Base-by-base conservation (phyloP, 2,329 filamentous ascomycete species). In the Claviceps sp. region DNA sequence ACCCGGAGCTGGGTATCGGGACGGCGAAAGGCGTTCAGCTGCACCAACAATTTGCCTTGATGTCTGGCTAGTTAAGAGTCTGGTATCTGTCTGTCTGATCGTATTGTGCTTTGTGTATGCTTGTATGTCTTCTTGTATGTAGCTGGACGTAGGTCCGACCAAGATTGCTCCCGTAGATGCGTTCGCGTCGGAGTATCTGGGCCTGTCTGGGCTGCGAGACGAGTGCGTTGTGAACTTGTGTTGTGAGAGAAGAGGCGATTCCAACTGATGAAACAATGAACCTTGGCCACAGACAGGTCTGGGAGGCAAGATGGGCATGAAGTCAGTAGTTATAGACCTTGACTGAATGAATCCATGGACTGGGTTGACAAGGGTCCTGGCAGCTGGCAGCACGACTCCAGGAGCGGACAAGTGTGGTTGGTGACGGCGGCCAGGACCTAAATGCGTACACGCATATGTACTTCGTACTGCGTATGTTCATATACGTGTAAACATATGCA, bases 201-300 rank as follows among this genome's bases (percentile, higher is more conserved):
- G 17, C 17, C 29, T 34, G 11, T 11, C 9, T 34, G 17, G 9
- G n/a, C 34, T 42, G 8, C 11, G 17, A 17, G 47, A 42, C 22
- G 47, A 23, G 34, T 22, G 38, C 14, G 37, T 17, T 7, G 16
- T 22, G 40, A 5, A 20, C 20, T 20, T 20, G 20, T 20, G 20
- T 20, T 7, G 22, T 22, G 40, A 5, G 9, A 16, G 11, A 26
- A 17, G 16, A 17, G 17, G 17, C 23, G 20, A 37, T 23, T 50
- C 6, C 42, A 45, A 49, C 47, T 45, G 39, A 34, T 29, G 51
- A 54, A 50, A 56, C 57, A 58, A 37, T 16, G 56, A n/a, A 45
- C 36, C 45, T 51, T 59, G 58, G 56, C 57, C 62, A 58, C 60
- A 55, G 55, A 51, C 55, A 62, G 59, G 59, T 59, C 61, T 62